A percentile compares a stretch with the other conserved stretches of the same genome.
These are phyloP conservation scores for Pseudoturritis turrita DNA, from an alignment of 345 rosid species.

Conservation along the genomic window DNA sequence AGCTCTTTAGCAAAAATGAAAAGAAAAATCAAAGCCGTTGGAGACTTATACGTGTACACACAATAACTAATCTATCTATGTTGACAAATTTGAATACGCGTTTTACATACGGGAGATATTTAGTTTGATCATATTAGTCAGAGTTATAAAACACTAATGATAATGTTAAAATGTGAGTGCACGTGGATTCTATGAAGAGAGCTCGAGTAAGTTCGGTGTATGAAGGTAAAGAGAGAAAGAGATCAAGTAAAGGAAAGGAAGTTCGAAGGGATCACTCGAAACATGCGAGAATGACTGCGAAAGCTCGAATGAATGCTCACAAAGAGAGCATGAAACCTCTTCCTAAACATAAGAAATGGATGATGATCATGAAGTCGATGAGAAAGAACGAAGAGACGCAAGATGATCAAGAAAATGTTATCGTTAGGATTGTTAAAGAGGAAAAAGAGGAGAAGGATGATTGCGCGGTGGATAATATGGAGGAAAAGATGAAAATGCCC, in stretches of 20 bases:
- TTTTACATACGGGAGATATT: background rate
- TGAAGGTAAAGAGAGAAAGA: background rate
- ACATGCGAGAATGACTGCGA: constrained; percentile 4
- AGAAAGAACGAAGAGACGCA: background rate
- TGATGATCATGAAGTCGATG: background rate
- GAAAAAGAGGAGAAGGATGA: background rate
- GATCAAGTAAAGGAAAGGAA: constrained; percentile 2
- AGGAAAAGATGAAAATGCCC: background rate
- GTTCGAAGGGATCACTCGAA: constrained; percentile 9
- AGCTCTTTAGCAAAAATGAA: background rate
- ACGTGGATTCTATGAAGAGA: constrained; percentile 14
- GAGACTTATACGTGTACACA: background rate
- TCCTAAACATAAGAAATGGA: background rate
- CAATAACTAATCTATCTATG: background rate
- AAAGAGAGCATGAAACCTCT: background rate
- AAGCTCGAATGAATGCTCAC: constrained; percentile 6
- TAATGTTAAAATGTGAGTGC: background rate
- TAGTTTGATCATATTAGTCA: background rate
- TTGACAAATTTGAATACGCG: background rate
- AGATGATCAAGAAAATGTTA: background rate
- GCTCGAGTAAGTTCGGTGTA: constrained; percentile 19
- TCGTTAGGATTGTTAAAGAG: background rate
- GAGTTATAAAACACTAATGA: constrained; percentile 2
- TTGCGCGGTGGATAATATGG: background rate
- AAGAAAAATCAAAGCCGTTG: background rate